phyloP scores from a whole-genome alignment of 176 grass and related monocot genomes.

The Saccharum spontaneum region DNA sequence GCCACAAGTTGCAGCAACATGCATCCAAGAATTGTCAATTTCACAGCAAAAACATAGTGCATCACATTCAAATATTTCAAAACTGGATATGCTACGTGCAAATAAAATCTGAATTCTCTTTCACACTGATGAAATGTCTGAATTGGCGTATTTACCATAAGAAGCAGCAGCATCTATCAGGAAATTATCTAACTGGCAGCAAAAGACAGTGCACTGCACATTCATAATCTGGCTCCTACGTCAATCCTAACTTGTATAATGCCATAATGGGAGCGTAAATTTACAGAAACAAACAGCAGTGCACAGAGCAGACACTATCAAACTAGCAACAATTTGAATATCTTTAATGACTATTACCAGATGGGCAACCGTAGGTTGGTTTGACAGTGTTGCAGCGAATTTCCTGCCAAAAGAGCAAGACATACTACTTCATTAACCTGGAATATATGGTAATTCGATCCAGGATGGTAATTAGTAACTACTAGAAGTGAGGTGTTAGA shows the following conservation, averaged over 20 bases:
- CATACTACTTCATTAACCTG: conserved; percentile 11
- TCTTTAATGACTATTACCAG: conserved; percentile 39
- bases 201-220: background rate
- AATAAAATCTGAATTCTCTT: conserved; percentile 1
- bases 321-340: conserved; percentile 9
- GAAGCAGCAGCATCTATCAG: background rate
- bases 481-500: background rate
- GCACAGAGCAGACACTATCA: background rate
- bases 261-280: background rate
- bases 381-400: conserved; percentile 49
- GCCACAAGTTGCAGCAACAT: background rate
- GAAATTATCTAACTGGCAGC: background rate
- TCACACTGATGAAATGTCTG: background rate
- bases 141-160: background rate
- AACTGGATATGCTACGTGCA: background rate
- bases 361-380: conserved; percentile 32
- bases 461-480: background rate
- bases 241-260: background rate
- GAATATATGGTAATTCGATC: background rate
- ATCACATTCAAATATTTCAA: background rate
- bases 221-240: background rate
- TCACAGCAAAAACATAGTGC: background rate
- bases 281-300: background rate
- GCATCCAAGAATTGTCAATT: background rate
- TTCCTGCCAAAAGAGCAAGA: conserved; percentile 40